A percentile compares a stretch with the other conserved stretches of the same genome.
Conservation (phyloP, 331 rosid species). For the Pyrus hybrid region DNA sequence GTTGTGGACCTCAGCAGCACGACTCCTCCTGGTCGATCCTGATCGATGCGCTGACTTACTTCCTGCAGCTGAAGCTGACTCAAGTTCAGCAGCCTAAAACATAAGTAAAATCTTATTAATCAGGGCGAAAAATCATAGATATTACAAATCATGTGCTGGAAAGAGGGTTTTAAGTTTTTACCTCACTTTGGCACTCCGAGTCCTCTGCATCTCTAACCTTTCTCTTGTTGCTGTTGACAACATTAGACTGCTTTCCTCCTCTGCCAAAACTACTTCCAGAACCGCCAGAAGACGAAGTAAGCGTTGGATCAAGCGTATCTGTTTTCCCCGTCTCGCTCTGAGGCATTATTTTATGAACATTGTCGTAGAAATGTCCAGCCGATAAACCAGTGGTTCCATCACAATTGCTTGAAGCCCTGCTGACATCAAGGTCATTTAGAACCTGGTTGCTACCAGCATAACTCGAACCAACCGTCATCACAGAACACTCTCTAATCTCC, state of each 20-base stretch:
- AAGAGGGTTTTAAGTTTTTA: constrained; percentile 12
- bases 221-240: constrained; percentile 49
- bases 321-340: constrained; percentile 34
- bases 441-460: constrained; percentile 72
- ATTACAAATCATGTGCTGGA: not conserved
- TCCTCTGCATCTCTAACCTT: constrained; percentile 58
- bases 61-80: constrained; percentile 44
- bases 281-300: constrained; percentile 65
- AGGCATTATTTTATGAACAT: constrained; percentile 26
- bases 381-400: constrained; percentile 39
- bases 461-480: constrained; percentile 65
- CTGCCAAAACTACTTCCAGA: constrained; percentile 68
- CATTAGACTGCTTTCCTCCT: constrained; percentile 39
- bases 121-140: not conserved
- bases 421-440: constrained; percentile 38
- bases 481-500: constrained; percentile 52
- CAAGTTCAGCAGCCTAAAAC: constrained; percentile 51
- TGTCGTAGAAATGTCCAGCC: constrained; percentile 28
- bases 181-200: constrained; percentile 79
- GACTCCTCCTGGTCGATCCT: constrained; percentile 52
- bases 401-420: constrained; percentile 36
- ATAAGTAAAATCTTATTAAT: not conserved
- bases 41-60: constrained; percentile 45
- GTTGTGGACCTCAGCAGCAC: constrained; percentile 84
- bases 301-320: constrained; percentile 44